phyloP scores from a whole-genome alignment of 2,329 filamentous ascomycete species.

The Pseudogymnoascus sp. region DNA sequence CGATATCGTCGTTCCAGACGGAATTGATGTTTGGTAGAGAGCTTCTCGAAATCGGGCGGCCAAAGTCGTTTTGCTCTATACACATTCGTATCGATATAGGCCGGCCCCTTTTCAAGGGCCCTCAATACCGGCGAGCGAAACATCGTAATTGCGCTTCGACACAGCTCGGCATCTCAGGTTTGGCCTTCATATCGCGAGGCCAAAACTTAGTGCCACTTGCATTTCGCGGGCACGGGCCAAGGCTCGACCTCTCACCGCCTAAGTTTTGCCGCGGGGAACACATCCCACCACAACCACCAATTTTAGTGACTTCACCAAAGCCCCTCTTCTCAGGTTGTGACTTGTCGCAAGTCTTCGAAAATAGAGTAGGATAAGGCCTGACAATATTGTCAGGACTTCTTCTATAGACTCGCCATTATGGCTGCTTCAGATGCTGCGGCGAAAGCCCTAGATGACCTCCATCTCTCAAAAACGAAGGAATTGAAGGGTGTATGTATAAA shows the following conservation, averaged over 20 bases:
- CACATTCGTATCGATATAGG: constrained; percentile 40
- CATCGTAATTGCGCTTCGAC: constrained; percentile 29
- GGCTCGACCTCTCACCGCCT: constrained; percentile 4
- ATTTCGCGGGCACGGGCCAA: constrained; percentile 7
- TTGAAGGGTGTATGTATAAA: constrained; percentile 44
- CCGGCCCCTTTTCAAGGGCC: constrained; percentile 28
- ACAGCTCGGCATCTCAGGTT: background rate
- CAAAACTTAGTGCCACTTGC: background rate
- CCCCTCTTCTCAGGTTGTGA: constrained; percentile 6
- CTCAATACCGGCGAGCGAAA: constrained; percentile 39
- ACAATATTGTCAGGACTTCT: background rate
- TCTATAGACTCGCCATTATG: constrained; percentile 32
- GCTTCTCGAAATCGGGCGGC: constrained; percentile 67
- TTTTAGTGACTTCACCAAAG: constrained; percentile 1
- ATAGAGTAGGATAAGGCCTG: constrained; percentile 5
- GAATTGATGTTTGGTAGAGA: constrained; percentile 66
- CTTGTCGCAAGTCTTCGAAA: constrained; percentile 4
- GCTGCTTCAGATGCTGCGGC: constrained; percentile 29
- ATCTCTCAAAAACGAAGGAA: constrained; percentile 52
- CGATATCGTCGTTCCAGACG: constrained; percentile 73
- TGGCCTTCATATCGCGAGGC: background rate
- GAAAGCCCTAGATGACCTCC: constrained; percentile 43
- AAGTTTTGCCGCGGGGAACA: constrained; percentile 9
- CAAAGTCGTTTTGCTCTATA: constrained; percentile 64
- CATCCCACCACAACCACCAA: constrained; percentile 6